These are phyloP conservation scores for Pyrenophora graminea DNA, from an alignment of 2,329 filamentous ascomycete species.

Conservation along the genomic window DNA sequence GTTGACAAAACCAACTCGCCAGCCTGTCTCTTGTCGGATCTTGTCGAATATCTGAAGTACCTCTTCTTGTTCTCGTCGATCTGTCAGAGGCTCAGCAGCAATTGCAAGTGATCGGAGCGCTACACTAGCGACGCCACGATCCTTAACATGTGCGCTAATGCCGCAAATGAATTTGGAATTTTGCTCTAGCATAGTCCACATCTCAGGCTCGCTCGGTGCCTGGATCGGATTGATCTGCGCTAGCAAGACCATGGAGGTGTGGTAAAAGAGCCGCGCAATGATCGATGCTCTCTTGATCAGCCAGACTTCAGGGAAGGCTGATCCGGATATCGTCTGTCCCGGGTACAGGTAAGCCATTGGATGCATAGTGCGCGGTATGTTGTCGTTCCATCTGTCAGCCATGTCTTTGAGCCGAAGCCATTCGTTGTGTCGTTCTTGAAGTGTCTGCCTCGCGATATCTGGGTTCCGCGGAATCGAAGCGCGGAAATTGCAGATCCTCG, in stretches of 20 bases:
- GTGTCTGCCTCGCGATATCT: slow-evolving; percentile 61
- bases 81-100: slow-evolving; percentile 72
- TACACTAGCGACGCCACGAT: slow-evolving; percentile 76
- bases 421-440: slow-evolving; percentile 69
- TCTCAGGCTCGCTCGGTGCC: slow-evolving; percentile 64
- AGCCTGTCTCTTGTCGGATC: slow-evolving; percentile 76
- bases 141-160: slow-evolving; percentile 82
- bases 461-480: slow-evolving; percentile 68
- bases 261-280: slow-evolving; percentile 83
- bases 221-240: slow-evolving; percentile 77
- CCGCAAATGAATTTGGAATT: slow-evolving; percentile 88
- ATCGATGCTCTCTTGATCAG: slow-evolving; percentile 81
- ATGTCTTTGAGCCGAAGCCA: slow-evolving; percentile 81
- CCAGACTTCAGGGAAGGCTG: slow-evolving; percentile 86
- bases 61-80: slow-evolving; percentile 76
- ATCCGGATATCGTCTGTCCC: slow-evolving; percentile 68
- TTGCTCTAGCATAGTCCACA: slow-evolving; percentile 69
- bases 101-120: slow-evolving; percentile 79
- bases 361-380: slow-evolving; percentile 82
- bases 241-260: slow-evolving; percentile 81
- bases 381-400: slow-evolving; percentile 80
- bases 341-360: slow-evolving; percentile 78
- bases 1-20: slow-evolving; percentile 74
- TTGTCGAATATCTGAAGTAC: slow-evolving; percentile 75
- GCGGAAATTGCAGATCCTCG: slow-evolving; percentile 84